phyloP scores from a whole-genome alignment of 225 moss, liverwort and hornwort species.

The Takakia lepidozioides region DNA sequence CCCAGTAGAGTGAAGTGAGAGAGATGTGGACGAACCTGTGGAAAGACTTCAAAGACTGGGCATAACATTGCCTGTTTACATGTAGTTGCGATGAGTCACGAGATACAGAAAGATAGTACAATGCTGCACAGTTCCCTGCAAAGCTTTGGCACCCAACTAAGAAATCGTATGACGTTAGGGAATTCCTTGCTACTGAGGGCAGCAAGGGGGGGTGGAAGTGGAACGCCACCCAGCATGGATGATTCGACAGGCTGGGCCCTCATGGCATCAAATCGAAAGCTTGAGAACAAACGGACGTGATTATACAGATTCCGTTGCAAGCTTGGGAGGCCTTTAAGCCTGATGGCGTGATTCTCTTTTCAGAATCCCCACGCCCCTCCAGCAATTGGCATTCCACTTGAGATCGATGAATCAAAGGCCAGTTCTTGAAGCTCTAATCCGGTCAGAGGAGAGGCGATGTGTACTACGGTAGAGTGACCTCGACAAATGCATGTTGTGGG shows the following conservation, averaged over 20 bases:
- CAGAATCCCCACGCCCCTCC: constrained; percentile 69
- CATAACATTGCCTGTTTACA: no score
- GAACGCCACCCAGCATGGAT: constrained; percentile 59
- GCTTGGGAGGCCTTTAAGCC: constrained; percentile 57
- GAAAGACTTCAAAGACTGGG: no score
- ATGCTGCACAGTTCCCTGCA: no score
- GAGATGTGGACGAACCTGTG: no score
- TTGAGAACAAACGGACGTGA: constrained; percentile 47
- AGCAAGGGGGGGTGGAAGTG: constrained; percentile 35
- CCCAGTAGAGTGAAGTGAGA: no score
- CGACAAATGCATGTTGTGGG: constrained; percentile 41
- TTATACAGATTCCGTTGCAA: constrained; percentile 55
- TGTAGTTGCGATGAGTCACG: no score
- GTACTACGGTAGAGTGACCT: constrained; percentile 39
- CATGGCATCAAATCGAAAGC: constrained; percentile 41
- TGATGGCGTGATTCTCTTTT: constrained; percentile 59
- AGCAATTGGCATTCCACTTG: constrained; percentile 53
- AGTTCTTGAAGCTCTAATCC: constrained; percentile 37
- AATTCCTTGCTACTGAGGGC: constrained; percentile 47
- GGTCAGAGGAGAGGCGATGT: constrained; percentile 22
- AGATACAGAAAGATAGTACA: no score
- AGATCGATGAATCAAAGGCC: constrained; percentile 54
- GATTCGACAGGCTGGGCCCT: constrained; percentile 63
- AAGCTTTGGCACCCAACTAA: no score
- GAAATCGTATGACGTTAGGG: constrained; percentile 5